These are phyloP conservation scores for Chaetothyriales sp. DNA, from an alignment of 2,329 filamentous ascomycete genomes.

Conservation along the genomic window DNA sequence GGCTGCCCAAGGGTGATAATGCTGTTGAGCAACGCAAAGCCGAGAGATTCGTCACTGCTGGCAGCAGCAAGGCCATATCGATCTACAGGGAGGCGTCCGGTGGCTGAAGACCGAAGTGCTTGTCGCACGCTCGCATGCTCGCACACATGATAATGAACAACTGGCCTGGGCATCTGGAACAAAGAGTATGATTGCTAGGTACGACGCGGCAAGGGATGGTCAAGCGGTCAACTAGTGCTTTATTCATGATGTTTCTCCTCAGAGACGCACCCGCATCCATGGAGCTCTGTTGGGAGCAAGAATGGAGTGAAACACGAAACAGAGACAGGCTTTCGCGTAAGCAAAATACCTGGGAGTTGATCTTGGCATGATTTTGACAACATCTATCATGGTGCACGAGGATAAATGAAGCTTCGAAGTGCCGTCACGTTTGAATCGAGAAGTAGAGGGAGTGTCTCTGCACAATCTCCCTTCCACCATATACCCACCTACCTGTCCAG, in stretches of 20 bases:
- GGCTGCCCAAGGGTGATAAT: conserved; percentile 55
- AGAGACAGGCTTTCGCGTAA: conserved; percentile 46
- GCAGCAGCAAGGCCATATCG: conserved; percentile 57
- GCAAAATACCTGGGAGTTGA: conserved; percentile 40
- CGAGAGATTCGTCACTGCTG: conserved; percentile 63
- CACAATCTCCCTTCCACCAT: too few species aligned
- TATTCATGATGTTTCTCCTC: conserved; percentile 8
- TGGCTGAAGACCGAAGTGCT: conserved; percentile 25
- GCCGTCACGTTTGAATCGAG: conserved; percentile 2
- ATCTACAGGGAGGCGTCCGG: conserved; percentile 79
- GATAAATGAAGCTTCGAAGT: conserved; percentile 18
- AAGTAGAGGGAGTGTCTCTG: background rate
- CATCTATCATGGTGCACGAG: conserved; percentile 11
- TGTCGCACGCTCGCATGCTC: background rate
- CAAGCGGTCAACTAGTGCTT: too few species aligned
- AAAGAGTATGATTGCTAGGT: too few species aligned
- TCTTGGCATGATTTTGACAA: conserved; percentile 29
- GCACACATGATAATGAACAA: too few species aligned
- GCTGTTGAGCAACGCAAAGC: conserved; percentile 25
- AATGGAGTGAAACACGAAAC: conserved; percentile 8
- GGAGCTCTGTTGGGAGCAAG: background rate
- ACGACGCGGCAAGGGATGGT: too few species aligned
- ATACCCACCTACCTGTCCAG: background rate
- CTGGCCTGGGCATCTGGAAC: too few species aligned
- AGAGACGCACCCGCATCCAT: conserved; percentile 9